Percentiles rank a stretch among this genome's conserved stretches.
These are phyloP conservation scores for Colletotrichum australisinense DNA, from an alignment of 2,329 filamentous ascomycete genomes.

Conservation along the genomic window DNA sequence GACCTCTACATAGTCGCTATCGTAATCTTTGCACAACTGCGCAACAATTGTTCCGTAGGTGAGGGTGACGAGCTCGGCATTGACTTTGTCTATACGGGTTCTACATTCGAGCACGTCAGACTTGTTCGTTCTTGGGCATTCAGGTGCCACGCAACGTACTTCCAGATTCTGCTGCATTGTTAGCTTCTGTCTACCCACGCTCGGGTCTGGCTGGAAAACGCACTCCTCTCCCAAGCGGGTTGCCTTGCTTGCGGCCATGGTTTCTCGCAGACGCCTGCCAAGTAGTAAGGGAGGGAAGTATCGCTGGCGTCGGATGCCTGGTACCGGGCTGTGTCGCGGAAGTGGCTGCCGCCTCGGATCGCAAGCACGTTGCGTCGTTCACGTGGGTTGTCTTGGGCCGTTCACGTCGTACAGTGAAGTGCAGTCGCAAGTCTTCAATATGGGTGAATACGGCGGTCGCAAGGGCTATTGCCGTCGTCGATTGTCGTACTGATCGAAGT, in stretches of 20 bases:
- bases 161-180: constrained; percentile 80
- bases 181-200: constrained; percentile 14
- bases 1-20: constrained; percentile 92
- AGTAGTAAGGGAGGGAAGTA: not conserved
- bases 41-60: constrained; percentile 98
- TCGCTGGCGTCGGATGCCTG: not conserved
- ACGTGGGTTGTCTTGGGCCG: not conserved
- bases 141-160: constrained; percentile 70
- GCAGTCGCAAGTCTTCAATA: not conserved
- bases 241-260: constrained; percentile 71
- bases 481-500: not conserved
- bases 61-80: constrained; percentile 95
- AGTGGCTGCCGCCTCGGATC: not conserved
- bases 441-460: not conserved
- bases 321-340: not conserved
- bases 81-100: constrained; percentile 96
- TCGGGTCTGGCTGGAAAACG: constrained; percentile 42
- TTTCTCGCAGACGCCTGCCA: not conserved
- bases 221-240: constrained; percentile 73
- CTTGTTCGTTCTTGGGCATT: not conserved
- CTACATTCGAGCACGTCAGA: constrained; percentile 59
- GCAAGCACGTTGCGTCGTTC: not conserved
- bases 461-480: not conserved
- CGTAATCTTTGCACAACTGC: constrained; percentile 96
- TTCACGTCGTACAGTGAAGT: not conserved